phyloP scores from a whole-genome alignment of 176 grass and related monocot genomes.

The Saccharum officinarum region DNA sequence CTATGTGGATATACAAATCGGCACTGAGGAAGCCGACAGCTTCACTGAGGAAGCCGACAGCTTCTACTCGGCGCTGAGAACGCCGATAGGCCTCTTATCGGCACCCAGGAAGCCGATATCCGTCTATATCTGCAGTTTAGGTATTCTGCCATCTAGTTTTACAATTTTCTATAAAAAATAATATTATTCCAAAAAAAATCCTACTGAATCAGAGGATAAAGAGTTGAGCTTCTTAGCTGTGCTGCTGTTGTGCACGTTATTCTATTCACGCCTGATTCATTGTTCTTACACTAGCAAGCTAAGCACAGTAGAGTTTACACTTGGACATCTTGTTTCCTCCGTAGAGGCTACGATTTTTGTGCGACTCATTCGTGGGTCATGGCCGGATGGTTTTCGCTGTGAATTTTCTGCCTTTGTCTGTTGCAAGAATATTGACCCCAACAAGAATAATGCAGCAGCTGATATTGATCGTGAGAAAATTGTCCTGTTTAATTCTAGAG shows the following conservation, averaged over 20 bases:
- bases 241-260: neutral
- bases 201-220: neutral
- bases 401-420: neutral
- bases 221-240: neutral
- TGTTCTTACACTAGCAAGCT: conserved; percentile 16
- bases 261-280: neutral
- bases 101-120: too few relatives aligned
- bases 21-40: too few relatives aligned
- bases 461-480: neutral
- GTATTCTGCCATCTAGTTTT: too few relatives aligned
- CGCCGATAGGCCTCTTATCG: too few relatives aligned
- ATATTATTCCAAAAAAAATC: too few relatives aligned
- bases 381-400: neutral
- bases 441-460: neutral
- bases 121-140: too few relatives aligned
- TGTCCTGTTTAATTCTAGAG: neutral
- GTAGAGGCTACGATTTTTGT: conserved; percentile 16
- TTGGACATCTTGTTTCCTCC: neutral
- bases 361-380: neutral
- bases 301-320: conserved; percentile 12
- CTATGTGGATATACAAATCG: too few relatives aligned
- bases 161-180: too few relatives aligned
- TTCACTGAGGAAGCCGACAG: too few relatives aligned
- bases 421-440: neutral
- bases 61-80: too few relatives aligned